Conservation (phyloP, 768 basidiomycete genomes). For the Rhizopogon vesiculosus region DNA sequence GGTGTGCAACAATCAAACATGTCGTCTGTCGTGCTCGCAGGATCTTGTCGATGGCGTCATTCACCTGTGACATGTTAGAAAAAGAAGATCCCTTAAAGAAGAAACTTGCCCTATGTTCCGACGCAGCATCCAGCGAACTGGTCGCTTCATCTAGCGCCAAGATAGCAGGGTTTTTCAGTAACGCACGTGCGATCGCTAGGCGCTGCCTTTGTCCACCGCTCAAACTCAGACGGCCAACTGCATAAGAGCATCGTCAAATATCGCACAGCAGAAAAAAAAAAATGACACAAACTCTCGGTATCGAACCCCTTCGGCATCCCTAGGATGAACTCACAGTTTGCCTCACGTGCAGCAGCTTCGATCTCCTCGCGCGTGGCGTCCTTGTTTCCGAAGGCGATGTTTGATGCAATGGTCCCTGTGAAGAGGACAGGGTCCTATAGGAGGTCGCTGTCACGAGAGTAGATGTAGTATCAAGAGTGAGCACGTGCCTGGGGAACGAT, state of each 20-base stretch:
- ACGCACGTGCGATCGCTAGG: conserved; percentile 78
- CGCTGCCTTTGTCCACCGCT: conserved; percentile 77
- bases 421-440: conserved; percentile 77
- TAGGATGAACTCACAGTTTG: conserved; percentile 97
- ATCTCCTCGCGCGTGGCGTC: conserved; percentile 77
- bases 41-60: conserved; percentile 89
- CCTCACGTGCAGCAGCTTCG: conserved; percentile 81
- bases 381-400: conserved; percentile 85
- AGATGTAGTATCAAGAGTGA: background rate
- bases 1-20: conserved; percentile 85
- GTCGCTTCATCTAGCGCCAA: conserved; percentile 89
- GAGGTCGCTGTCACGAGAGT: background rate
- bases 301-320: conserved; percentile 93
- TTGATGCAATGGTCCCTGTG: conserved; percentile 90
- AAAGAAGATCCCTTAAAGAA: background rate
- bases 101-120: conserved; percentile 64
- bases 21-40: conserved; percentile 76
- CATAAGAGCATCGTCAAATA: conserved; percentile 30
- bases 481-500: conserved; percentile 77
- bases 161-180: conserved; percentile 85
- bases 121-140: conserved; percentile 83
- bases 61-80: conserved; percentile 44
- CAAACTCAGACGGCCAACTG: conserved; percentile 24
- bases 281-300: conserved; percentile 65
- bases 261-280: background rate